A percentile compares a stretch with the other conserved stretches of the same genome.
phyloP scores from a whole-genome alignment of 2,329 filamentous ascomycete genomes.

The Calonectria hongkongensis region DNA sequence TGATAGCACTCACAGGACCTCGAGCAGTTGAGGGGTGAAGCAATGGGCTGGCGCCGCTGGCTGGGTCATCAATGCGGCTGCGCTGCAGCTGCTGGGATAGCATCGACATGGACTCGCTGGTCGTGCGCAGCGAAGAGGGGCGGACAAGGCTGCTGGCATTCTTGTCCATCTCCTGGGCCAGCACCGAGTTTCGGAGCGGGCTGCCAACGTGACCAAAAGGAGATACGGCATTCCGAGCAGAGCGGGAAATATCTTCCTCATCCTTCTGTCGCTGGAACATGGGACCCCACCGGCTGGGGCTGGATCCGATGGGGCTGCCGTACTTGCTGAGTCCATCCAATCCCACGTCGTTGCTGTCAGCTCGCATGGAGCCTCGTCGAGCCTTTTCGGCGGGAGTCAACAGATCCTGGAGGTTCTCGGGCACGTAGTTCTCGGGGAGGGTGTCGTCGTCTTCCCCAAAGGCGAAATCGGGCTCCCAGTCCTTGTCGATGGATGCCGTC shows the following conservation, averaged over 20 bases:
- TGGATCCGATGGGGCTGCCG: slow-evolving; percentile 76
- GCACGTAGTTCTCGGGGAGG: slow-evolving; percentile 77
- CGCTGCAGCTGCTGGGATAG: slow-evolving; percentile 78
- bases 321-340: slow-evolving; percentile 73
- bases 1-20: slow-evolving; percentile 63
- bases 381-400: slow-evolving; percentile 81
- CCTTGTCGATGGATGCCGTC: slow-evolving; percentile 75
- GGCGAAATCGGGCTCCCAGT: slow-evolving; percentile 81
- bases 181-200: slow-evolving; percentile 77
- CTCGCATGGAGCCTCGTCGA: slow-evolving; percentile 75
- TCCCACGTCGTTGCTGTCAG: slow-evolving; percentile 71
- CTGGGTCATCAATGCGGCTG: slow-evolving; percentile 71
- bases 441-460: slow-evolving; percentile 85
- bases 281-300: slow-evolving; percentile 77
- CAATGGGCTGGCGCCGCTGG: slow-evolving; percentile 66
- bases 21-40: slow-evolving; percentile 70
- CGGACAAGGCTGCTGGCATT: slow-evolving; percentile 63
- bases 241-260: slow-evolving; percentile 69
- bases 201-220: slow-evolving; percentile 80
- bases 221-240: slow-evolving; percentile 65
- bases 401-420: slow-evolving; percentile 80
- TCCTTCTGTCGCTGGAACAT: slow-evolving; percentile 77
- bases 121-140: slow-evolving; percentile 63
- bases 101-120: slow-evolving; percentile 73
- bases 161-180: slow-evolving; percentile 71